Conservation (phyloP, 352 stramenopile genomes). For the Phytophthora pinifolia region DNA sequence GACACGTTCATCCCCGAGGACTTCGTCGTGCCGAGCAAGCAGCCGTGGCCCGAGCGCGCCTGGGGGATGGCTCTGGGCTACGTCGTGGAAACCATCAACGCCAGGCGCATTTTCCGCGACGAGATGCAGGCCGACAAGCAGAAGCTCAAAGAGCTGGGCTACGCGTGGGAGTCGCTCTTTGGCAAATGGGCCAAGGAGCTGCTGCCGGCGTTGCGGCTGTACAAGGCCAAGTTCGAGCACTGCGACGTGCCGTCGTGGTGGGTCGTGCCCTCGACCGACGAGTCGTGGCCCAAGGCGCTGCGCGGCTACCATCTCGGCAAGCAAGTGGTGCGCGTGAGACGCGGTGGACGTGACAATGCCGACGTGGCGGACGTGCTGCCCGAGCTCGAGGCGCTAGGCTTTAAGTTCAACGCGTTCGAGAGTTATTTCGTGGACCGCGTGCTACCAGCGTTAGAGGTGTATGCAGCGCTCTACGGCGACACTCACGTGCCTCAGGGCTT, state of each 20-base stretch:
- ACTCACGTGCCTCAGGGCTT: constrained; percentile 90
- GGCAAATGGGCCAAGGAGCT: constrained; percentile 56
- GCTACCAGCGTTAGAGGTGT: constrained; percentile 77
- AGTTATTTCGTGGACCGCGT: constrained; percentile 61
- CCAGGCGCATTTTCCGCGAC: constrained; percentile 41
- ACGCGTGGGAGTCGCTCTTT: constrained; percentile 59
- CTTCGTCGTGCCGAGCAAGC: constrained; percentile 60
- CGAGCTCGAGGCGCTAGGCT: constrained; percentile 61
- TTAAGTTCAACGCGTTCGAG: constrained; percentile 68
- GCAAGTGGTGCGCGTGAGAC: constrained; percentile 63
- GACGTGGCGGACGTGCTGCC: constrained; percentile 54
- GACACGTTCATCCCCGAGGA: constrained; percentile 40
- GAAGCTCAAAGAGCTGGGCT: constrained; percentile 50
- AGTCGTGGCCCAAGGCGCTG: constrained; percentile 68
- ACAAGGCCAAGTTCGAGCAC: constrained; percentile 85
- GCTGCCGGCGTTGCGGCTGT: constrained; percentile 69
- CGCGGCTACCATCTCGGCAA: constrained; percentile 88
- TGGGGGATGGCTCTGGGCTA: constrained; percentile 56
- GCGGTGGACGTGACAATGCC: constrained; percentile 37
- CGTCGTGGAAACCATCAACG: constrained; percentile 49
- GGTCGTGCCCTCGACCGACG: constrained; percentile 41
- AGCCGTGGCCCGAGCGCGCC: constrained; percentile 41
- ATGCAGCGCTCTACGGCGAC: constrained; percentile 85
- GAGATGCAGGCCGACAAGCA: constrained; percentile 42
- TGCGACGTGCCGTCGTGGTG: constrained; percentile 85